A percentile compares a stretch with the other conserved stretches of the same genome.
Conservation (phyloP, 2,329 filamentous ascomycete genomes). For the Monilinia aucupariae region DNA sequence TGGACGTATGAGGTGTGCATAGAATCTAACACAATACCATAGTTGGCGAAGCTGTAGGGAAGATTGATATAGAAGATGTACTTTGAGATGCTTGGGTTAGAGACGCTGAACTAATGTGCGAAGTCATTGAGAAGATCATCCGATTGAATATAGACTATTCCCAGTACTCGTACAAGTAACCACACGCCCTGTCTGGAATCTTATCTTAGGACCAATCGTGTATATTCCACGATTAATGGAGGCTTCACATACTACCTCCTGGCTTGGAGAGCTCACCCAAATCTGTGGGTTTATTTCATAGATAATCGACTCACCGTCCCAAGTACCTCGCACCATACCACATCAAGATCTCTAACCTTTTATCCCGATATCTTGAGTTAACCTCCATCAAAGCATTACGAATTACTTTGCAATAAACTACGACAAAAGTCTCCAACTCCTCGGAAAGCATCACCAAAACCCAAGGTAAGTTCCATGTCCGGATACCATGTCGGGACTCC, state of each 20-base stretch:
- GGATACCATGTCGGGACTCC: neutral
- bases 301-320: neutral
- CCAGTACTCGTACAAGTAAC: no score
- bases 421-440: neutral
- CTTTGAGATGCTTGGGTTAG: neutral
- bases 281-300: no score
- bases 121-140: no score
- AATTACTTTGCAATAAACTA: neutral
- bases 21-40: neutral
- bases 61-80: neutral
- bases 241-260: no score
- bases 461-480: neutral
- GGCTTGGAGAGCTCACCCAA: no score
- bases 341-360: neutral
- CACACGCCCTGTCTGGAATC: no score
- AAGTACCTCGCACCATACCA: no score
- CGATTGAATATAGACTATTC: no score
- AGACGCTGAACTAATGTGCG: neutral
- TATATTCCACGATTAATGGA: no score
- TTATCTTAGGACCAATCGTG: no score
- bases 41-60: neutral
- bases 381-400: neutral
- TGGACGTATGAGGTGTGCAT: neutral
- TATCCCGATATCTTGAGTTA: neutral
- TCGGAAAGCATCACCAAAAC: neutral